Conservation (phyloP, 805 yeast genomes). For the Kregervanrija fluxuum region DNA sequence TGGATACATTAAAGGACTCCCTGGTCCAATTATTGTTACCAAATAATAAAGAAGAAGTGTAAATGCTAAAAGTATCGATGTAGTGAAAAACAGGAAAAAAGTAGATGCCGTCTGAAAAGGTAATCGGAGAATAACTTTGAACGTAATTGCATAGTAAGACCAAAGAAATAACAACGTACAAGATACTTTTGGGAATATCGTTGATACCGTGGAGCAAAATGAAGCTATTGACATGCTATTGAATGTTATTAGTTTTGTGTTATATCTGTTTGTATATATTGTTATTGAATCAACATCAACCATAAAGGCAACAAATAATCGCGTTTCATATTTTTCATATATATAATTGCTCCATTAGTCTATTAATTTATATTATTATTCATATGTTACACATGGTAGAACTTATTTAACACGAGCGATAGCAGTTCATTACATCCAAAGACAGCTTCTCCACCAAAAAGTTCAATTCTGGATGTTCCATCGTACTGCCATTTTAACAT, state of each 20-base stretch:
- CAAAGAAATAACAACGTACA: conserved; percentile 39
- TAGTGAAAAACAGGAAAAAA: conserved; percentile 21
- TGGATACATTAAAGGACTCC: conserved; percentile 55
- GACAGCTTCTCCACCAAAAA: conserved; percentile 59
- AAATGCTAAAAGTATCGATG: conserved; percentile 26
- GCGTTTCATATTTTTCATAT: too few relatives aligned
- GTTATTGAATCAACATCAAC: too few relatives aligned
- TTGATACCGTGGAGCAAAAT: conserved; percentile 29
- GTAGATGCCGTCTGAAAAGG: conserved; percentile 10
- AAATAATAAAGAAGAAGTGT: conserved; percentile 45
- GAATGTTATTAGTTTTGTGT: too few relatives aligned
- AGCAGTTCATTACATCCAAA: conserved; percentile 5
- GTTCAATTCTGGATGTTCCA: conserved; percentile 40
- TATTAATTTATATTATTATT: background rate
- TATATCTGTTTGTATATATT: too few relatives aligned
- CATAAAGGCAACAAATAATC: too few relatives aligned
- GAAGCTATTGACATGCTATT: background rate
- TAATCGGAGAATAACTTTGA: conserved; percentile 21
- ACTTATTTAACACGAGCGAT: conserved; percentile 44
- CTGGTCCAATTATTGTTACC: conserved; percentile 51
- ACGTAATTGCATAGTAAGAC: conserved; percentile 36
- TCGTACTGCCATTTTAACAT: conserved; percentile 71
- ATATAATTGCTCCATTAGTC: too few relatives aligned
- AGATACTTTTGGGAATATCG: conserved; percentile 43
- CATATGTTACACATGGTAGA: conserved; percentile 34